Conservation (phyloP, 805 yeast genomes). For the Wickerhamiella occidentalis region DNA sequence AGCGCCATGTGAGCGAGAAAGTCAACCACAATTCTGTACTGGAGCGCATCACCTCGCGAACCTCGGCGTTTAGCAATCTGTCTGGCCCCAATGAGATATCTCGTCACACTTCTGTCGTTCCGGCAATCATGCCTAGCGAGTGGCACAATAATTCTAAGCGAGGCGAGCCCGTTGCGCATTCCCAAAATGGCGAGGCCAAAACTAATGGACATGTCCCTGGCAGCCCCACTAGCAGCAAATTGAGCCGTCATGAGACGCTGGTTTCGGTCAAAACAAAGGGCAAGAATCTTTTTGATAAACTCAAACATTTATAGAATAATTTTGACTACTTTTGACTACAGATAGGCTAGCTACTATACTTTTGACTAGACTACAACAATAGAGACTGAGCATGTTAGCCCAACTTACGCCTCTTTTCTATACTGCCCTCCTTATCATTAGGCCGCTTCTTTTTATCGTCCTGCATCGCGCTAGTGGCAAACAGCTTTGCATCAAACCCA, state of each 20-base stretch:
- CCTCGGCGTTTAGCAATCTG: background rate
- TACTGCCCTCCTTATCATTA: conserved; percentile 4
- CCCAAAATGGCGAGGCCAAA: too few relatives aligned
- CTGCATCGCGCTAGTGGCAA: conserved; percentile 36
- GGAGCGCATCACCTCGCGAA: background rate
- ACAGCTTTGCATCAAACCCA: conserved; percentile 56
- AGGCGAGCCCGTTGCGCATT: too few relatives aligned
- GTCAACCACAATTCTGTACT: conserved; percentile 5
- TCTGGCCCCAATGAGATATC: background rate
- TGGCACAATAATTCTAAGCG: background rate
- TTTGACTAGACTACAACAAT: background rate
- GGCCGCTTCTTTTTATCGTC: conserved; percentile 13
- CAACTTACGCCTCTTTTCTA: conserved; percentile 13
- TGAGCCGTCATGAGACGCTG: background rate
- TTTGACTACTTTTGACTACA: background rate
- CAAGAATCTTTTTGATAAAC: background rate
- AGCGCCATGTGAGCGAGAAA: conserved; percentile 10
- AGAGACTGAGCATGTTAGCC: background rate
- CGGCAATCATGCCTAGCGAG: background rate
- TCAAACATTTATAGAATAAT: background rate
- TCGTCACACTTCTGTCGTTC: background rate
- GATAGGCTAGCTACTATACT: too few relatives aligned
- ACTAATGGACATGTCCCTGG: too few relatives aligned
- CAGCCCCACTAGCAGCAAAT: background rate
- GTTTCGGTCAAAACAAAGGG: background rate